A percentile compares a stretch with the other conserved stretches of the same genome.
Conservation (phyloP, 1,139 yeast species). For the Diutina ranongensis region DNA sequence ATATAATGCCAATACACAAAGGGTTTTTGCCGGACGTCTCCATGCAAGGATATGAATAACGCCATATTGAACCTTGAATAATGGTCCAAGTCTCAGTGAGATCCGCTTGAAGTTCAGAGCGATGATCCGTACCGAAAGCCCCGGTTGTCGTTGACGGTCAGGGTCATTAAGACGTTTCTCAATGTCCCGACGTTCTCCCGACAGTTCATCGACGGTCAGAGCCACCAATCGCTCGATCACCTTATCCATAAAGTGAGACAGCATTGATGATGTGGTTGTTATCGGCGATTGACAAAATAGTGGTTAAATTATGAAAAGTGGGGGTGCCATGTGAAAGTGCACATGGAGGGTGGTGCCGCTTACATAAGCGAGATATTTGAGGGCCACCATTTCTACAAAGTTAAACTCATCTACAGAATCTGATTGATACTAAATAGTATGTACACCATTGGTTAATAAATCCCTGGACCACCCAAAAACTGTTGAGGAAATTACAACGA, state of each 20-base stretch:
- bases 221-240: slow-evolving; percentile 41
- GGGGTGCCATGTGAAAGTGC: background rate
- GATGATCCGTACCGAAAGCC: slow-evolving; percentile 38
- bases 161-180: slow-evolving; percentile 34
- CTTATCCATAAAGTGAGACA: slow-evolving; percentile 44
- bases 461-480: slow-evolving; percentile 3
- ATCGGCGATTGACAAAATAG: background rate
- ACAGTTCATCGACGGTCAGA: slow-evolving; percentile 34
- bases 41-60: slow-evolving; percentile 46
- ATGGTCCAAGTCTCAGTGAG: slow-evolving; percentile 39
- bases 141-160: slow-evolving; percentile 31
- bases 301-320: background rate
- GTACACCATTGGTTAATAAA: background rate
- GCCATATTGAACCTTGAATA: slow-evolving; percentile 47
- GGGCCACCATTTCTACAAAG: background rate
- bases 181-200: slow-evolving; percentile 35
- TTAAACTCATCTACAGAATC: background rate
- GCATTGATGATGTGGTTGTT: background rate
- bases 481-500: slow-evolving; percentile 24
- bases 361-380: background rate
- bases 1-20: slow-evolving; percentile 38
- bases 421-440: slow-evolving; percentile 1
- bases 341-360: background rate
- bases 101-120: slow-evolving; percentile 40
- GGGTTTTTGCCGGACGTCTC: slow-evolving; percentile 50